These are phyloP conservation scores for Colletotrichum siamense DNA, from an alignment of 2,329 filamentous ascomycete species.

Conservation along the genomic window DNA sequence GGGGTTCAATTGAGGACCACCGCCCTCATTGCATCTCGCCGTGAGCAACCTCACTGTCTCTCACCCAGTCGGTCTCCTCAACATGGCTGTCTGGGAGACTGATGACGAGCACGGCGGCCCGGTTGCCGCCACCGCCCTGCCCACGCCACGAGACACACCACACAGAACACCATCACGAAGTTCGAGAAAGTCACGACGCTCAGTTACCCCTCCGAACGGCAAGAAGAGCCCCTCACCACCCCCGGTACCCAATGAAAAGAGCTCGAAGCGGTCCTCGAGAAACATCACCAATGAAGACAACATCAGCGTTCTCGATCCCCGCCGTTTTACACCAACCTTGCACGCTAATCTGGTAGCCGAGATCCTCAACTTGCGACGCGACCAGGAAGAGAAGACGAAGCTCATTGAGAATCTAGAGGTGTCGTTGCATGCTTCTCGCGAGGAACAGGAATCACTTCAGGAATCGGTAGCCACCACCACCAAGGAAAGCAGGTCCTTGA, in stretches of 20 bases:
- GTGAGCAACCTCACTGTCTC: not conserved
- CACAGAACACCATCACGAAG: conserved; percentile 74
- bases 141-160: conserved; percentile 74
- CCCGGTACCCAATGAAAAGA: conserved; percentile 46
- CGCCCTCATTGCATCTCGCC: not conserved
- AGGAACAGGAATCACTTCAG: conserved; percentile 76
- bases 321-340: conserved; percentile 91
- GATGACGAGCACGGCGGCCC: conserved; percentile 66
- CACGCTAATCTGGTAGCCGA: conserved; percentile 95
- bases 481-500: conserved; percentile 81
- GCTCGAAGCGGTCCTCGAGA: conserved; percentile 57
- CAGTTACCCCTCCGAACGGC: conserved; percentile 64
- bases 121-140: conserved; percentile 61
- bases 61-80: conserved; percentile 18
- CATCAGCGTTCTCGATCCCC: conserved; percentile 81
- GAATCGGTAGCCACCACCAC: conserved; percentile 65
- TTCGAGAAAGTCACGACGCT: conserved; percentile 67
- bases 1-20: conserved; percentile 15
- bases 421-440: conserved; percentile 71
- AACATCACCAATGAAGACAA: conserved; percentile 71
- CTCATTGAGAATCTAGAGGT: conserved; percentile 86
- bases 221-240: conserved; percentile 64
- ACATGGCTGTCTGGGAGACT: conserved; percentile 65
- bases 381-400: conserved; percentile 88
- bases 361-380: conserved; percentile 84